These are phyloP conservation scores for Pythium aquatile DNA, from an alignment of 352 stramenopile genomes.

Conservation along the genomic window DNA sequence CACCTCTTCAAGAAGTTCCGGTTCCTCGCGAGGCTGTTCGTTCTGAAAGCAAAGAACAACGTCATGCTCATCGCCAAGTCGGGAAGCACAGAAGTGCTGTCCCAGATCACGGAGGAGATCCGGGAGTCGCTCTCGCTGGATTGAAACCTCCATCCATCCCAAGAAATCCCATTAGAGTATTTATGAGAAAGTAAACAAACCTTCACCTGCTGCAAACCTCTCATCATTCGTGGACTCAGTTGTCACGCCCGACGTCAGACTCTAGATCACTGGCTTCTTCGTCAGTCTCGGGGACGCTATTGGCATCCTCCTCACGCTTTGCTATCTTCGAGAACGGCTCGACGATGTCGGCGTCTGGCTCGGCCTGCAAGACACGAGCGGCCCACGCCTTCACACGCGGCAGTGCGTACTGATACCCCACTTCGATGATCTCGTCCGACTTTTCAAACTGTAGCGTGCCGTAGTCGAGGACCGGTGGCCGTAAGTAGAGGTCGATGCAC, in stretches of 20 bases:
- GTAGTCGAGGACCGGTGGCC: conserved; percentile 86
- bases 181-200: conserved; percentile 22
- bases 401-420: conserved; percentile 82
- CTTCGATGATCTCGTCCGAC: conserved; percentile 88
- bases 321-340: conserved; percentile 22
- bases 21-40: conserved; percentile 66
- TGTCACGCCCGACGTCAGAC: conserved; percentile 1
- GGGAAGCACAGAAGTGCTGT: conserved; percentile 44
- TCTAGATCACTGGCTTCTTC: conserved; percentile 9
- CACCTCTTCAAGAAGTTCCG: conserved; percentile 51
- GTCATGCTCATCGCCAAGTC: conserved; percentile 53
- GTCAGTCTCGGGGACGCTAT: neutral
- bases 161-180: conserved; percentile 24
- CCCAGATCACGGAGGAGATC: conserved; percentile 54
- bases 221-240: neutral
- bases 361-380: conserved; percentile 42
- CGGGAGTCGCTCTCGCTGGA: conserved; percentile 26
- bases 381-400: conserved; percentile 67
- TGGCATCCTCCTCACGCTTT: conserved; percentile 9
- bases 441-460: conserved; percentile 92
- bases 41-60: conserved; percentile 64
- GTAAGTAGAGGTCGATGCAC: conserved; percentile 87
- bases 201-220: neutral
- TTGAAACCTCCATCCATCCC: neutral
- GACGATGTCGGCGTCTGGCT: conserved; percentile 67